These are phyloP conservation scores for Cercospora canescens DNA, from an alignment of 2,329 filamentous ascomycete species.

Conservation along the genomic window DNA sequence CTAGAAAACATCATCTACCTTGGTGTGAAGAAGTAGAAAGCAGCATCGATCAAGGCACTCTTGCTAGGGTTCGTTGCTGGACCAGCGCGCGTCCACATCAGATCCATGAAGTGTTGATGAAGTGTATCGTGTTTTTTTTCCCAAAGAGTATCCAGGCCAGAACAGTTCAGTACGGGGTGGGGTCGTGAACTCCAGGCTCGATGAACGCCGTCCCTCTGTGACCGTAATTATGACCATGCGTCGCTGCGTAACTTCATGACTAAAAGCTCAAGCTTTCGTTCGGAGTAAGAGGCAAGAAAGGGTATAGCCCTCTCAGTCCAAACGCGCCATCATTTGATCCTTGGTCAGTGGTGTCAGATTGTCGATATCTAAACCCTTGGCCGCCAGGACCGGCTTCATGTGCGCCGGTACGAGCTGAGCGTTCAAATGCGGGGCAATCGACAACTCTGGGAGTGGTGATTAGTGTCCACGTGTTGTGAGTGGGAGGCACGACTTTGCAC, in stretches of 20 bases:
- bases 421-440: conserved; percentile 89
- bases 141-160: conserved; percentile 16
- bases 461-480: conserved; percentile 9
- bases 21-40: conserved; percentile 15
- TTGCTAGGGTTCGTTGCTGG: conserved; percentile 10
- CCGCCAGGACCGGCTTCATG: conserved; percentile 70
- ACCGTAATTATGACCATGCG: conserved; percentile 28
- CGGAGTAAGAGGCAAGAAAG: conserved; percentile 11
- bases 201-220: conserved; percentile 27
- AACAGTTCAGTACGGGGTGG: conserved; percentile 15
- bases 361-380: conserved; percentile 83
- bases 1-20: conserved; percentile 19
- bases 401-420: conserved; percentile 83
- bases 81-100: conserved; percentile 16
- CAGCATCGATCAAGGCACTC: conserved; percentile 8
- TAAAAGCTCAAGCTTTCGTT: conserved; percentile 27
- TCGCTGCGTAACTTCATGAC: conserved; percentile 44
- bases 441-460: conserved; percentile 68
- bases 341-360: conserved; percentile 88
- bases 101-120: conserved; percentile 4
- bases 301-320: conserved; percentile 64
- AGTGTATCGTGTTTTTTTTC: conserved; percentile 11
- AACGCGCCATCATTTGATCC: conserved; percentile 95
- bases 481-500: not conserved
- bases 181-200: conserved; percentile 32